These are phyloP conservation scores for Ceratocystis albifundus DNA, from an alignment of 2,329 filamentous ascomycete genomes.

Conservation along the genomic window DNA sequence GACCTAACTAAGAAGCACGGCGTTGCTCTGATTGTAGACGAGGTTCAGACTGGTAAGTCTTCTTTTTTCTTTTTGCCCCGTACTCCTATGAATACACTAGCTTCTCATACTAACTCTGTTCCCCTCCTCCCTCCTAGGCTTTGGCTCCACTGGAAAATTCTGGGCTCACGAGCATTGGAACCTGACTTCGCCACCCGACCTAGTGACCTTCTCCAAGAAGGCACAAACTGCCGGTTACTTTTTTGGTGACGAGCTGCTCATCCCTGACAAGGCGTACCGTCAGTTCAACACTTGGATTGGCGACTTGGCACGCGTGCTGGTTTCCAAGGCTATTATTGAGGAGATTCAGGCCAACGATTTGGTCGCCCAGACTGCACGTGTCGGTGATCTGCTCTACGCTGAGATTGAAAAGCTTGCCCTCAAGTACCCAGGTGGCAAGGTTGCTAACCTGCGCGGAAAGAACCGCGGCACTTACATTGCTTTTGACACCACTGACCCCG, in stretches of 20 bases:
- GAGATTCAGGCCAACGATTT: conserved; percentile 67
- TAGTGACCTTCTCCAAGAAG: conserved; percentile 94
- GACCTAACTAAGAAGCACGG: conserved; percentile 65
- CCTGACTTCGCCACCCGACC: conserved; percentile 67
- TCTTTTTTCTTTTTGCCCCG: background rate
- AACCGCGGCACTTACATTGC: conserved; percentile 60
- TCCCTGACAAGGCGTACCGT: conserved; percentile 85
- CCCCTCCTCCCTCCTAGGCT: conserved; percentile 34
- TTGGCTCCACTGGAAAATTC: conserved; percentile 87
- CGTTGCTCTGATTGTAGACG: conserved; percentile 80
- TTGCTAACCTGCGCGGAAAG: conserved; percentile 65
- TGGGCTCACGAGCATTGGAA: conserved; percentile 97
- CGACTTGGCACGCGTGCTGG: conserved; percentile 69
- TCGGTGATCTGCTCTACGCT: conserved; percentile 56
- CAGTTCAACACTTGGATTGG: conserved; percentile 99
- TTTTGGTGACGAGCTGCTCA: conserved; percentile 65
- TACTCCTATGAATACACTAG: background rate
- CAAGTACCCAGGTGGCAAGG: conserved; percentile 52
- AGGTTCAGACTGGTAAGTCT: conserved; percentile 63
- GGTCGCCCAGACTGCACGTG: conserved; percentile 62
- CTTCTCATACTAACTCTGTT: background rate
- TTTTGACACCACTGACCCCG: conserved; percentile 60
- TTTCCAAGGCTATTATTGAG: conserved; percentile 76
- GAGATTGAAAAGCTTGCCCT: conserved; percentile 52
- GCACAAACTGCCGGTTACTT: conserved; percentile 90